A percentile compares a stretch with the other conserved stretches of the same genome.
These are phyloP conservation scores for Xylaria sp. DNA, from an alignment of 2,329 filamentous ascomycete species.

Conservation along the genomic window DNA sequence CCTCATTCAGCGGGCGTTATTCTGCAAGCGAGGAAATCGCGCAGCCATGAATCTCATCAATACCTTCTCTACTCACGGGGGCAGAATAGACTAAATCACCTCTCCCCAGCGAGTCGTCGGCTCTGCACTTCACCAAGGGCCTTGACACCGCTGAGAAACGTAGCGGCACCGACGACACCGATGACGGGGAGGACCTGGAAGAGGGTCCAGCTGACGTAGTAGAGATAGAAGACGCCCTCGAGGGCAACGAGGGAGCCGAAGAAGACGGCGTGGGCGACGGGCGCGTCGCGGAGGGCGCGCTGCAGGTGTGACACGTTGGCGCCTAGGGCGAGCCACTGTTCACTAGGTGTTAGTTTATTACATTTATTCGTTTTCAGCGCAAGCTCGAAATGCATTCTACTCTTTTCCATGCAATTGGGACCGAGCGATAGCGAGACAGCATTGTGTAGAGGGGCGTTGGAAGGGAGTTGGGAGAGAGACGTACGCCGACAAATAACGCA, in stretches of 20 bases:
- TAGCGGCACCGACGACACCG: slow-evolving; percentile 72
- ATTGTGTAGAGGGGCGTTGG: background rate
- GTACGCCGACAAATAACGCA: slow-evolving; percentile 75
- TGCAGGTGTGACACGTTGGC: slow-evolving; percentile 83
- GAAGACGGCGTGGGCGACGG: slow-evolving; percentile 84
- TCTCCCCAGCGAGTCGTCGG: slow-evolving; percentile 79
- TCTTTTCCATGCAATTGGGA: background rate
- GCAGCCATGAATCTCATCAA: background rate
- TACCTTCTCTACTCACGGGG: background rate
- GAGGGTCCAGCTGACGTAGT: slow-evolving; percentile 91
- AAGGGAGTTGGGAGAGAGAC: slow-evolving; percentile 47
- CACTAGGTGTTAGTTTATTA: slow-evolving; percentile 17
- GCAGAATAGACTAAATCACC: slow-evolving; percentile 38
- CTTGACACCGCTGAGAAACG: slow-evolving; percentile 88
- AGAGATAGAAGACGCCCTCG: slow-evolving; percentile 93
- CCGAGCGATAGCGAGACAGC: background rate
- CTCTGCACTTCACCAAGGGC: slow-evolving; percentile 94
- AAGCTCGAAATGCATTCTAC: too few relatives aligned
- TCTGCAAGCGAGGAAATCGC: background rate
- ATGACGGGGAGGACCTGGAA: slow-evolving; percentile 87
- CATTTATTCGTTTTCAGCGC: background rate
- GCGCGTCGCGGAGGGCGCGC: slow-evolving; percentile 79
- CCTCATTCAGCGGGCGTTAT: background rate
- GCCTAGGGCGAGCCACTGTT: slow-evolving; percentile 82
- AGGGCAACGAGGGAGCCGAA: slow-evolving; percentile 87